Percentiles rank a stretch among this genome's conserved stretches.
phyloP scores from a whole-genome alignment of 2,329 filamentous ascomycete species.

The Sporothrix humicola region DNA sequence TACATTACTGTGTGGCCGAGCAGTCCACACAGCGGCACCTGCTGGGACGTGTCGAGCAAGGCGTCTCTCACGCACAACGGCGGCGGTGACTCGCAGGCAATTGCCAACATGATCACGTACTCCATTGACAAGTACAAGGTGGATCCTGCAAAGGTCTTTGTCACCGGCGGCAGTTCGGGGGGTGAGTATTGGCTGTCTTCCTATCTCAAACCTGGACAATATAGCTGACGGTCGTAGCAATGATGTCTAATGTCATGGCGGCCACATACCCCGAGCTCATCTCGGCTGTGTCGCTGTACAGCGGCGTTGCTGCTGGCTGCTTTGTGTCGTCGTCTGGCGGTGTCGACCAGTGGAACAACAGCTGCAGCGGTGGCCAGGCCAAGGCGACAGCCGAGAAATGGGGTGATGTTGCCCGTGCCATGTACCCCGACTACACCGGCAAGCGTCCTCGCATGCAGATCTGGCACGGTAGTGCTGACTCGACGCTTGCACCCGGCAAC shows the following conservation, averaged over 20 bases:
- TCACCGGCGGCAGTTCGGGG: constrained; percentile 47
- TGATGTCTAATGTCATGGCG: constrained; percentile 51
- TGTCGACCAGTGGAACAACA: constrained; percentile 58
- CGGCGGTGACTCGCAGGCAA: constrained; percentile 47
- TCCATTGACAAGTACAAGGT: constrained; percentile 44
- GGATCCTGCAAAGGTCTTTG: constrained; percentile 44
- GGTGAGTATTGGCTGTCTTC: constrained; percentile 35
- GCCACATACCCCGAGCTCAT: constrained; percentile 53
- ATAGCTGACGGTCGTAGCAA: constrained; percentile 37
- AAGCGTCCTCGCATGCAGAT: constrained; percentile 62
- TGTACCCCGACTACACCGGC: constrained; percentile 49
- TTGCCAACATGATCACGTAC: constrained; percentile 49
- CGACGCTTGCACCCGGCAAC: constrained; percentile 57
- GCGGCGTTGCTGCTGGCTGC: constrained; percentile 52
- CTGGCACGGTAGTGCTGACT: constrained; percentile 61
- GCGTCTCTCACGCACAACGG: constrained; percentile 46
- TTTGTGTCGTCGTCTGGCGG: constrained; percentile 48
- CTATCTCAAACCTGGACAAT: not conserved
- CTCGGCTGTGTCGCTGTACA: constrained; percentile 47
- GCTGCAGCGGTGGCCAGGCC: constrained; percentile 54
- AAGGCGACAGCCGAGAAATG: constrained; percentile 53
- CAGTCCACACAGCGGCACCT: constrained; percentile 55
- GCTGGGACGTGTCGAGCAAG: constrained; percentile 63
- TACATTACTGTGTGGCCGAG: constrained; percentile 58
- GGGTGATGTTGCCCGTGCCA: constrained; percentile 53